Evolutionary conservation across 208 protist genomes (phyloP).

Genomic region (Pavlovales sp.): DNA sequence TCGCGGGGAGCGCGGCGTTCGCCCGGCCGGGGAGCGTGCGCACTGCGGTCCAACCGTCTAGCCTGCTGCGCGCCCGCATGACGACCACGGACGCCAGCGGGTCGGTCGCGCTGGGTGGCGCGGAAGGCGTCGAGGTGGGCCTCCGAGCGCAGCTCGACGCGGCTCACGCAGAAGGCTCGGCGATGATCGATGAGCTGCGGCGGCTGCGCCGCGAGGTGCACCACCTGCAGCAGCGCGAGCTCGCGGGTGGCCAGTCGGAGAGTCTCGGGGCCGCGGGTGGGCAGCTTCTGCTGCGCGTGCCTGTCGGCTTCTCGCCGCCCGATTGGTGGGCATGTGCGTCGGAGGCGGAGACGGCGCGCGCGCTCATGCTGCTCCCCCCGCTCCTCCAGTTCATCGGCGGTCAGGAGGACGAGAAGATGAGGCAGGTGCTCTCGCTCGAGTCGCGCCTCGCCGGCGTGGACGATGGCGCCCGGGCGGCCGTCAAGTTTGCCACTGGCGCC

Average conservation of each 20-base stretch:
- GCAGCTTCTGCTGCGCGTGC: neutral
- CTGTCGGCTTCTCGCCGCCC: neutral
- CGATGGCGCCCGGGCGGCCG: neutral
- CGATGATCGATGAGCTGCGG: neutral
- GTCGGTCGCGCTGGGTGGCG: too few species aligned
- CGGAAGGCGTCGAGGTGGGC: neutral
- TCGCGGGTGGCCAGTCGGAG: too few species aligned
- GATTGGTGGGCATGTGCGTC: neutral
- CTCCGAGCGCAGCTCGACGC: neutral
- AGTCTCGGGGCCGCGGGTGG: too few species aligned
- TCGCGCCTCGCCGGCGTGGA: neutral
- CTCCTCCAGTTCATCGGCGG: neutral
- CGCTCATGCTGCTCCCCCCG: neutral
- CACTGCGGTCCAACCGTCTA: too few species aligned
- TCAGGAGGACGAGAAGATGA: neutral
- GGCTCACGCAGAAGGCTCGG: neutral
- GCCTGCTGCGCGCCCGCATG: too few species aligned
- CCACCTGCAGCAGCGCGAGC: neutral
- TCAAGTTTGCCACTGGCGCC: too few species aligned
- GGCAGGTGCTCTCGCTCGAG: neutral
- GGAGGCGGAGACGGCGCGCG: neutral
- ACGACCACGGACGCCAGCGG: too few species aligned
- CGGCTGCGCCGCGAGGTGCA: neutral
- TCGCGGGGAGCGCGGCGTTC: too few species aligned
- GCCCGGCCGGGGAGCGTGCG: too few species aligned